Conservation (phyloP, 2,329 filamentous ascomycete species). For the Fusarium globosum region DNA sequence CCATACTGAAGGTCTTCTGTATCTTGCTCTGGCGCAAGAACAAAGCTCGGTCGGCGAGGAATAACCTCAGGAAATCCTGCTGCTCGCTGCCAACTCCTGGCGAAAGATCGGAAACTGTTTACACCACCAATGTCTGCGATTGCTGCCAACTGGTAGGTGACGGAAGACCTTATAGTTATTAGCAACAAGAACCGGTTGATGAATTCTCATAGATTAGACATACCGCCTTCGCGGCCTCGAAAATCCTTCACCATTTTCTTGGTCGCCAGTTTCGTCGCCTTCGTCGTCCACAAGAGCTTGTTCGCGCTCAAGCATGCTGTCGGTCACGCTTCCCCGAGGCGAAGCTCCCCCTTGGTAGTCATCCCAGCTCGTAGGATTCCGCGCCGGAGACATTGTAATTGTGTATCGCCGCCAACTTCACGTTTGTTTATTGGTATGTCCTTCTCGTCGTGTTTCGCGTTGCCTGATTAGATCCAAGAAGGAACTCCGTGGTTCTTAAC, state of each 20-base stretch:
- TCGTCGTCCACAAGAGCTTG: conserved; percentile 59
- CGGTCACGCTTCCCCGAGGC: conserved; percentile 56
- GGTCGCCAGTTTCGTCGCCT: conserved; percentile 50
- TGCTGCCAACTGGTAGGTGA: conserved; percentile 66
- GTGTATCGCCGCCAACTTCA: conserved; percentile 18
- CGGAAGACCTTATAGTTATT: conserved; percentile 62
- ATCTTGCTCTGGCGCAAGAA: conserved; percentile 66
- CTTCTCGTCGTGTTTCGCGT: conserved; percentile 3
- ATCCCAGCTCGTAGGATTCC: conserved; percentile 59
- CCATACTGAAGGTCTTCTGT: conserved; percentile 54
- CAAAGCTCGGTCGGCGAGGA: conserved; percentile 79
- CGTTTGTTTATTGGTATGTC: background rate
- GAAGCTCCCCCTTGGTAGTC: conserved; percentile 58
- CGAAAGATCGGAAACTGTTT: conserved; percentile 95
- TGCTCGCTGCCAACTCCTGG: conserved; percentile 90
- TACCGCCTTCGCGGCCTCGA: conserved; percentile 50
- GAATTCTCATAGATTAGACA: background rate
- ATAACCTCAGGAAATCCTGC: conserved; percentile 90
- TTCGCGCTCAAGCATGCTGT: conserved; percentile 57
- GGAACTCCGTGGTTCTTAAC: background rate
- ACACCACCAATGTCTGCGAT: conserved; percentile 83
- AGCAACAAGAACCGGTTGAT: background rate
- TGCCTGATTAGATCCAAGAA: background rate
- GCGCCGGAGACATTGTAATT: conserved; percentile 45
- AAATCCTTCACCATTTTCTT: conserved; percentile 40